Percentiles rank a stretch among this genome's conserved stretches.
phyloP scores from a whole-genome alignment of 2,329 filamentous ascomycete species.

The Pseudogymnoascus pannorum region DNA sequence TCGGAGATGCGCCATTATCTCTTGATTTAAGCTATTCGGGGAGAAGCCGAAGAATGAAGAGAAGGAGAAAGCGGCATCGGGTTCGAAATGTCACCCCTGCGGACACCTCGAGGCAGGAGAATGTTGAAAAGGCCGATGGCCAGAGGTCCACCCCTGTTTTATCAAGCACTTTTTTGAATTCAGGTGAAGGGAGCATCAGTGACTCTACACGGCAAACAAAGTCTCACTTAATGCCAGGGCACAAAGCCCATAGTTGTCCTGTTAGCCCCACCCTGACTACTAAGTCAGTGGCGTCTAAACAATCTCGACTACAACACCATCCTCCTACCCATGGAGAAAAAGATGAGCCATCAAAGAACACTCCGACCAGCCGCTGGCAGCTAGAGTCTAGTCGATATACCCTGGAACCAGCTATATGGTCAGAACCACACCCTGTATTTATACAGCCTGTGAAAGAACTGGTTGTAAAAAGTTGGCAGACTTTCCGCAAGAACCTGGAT shows the following conservation, averaged over 20 bases:
- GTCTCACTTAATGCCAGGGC: background rate
- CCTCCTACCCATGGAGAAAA: slow-evolving; percentile 11
- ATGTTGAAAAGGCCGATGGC: background rate
- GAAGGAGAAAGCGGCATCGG: background rate
- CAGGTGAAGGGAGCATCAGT: background rate
- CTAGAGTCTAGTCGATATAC: slow-evolving; percentile 11
- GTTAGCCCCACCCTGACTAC: background rate
- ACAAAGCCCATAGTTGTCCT: background rate
- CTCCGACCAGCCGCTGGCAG: slow-evolving; percentile 9
- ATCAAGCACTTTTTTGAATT: background rate
- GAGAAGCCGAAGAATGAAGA: background rate
- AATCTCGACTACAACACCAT: slow-evolving; percentile 7
- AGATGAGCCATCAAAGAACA: slow-evolving; percentile 12
- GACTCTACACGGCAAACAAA: background rate
- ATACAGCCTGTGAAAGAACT: slow-evolving; percentile 26
- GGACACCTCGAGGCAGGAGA: background rate
- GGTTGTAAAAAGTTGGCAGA: slow-evolving; percentile 25
- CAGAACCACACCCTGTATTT: slow-evolving; percentile 25
- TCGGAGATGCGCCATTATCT: background rate
- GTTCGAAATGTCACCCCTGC: background rate
- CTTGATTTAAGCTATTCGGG: background rate
- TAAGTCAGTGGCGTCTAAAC: background rate
- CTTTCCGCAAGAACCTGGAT: slow-evolving; percentile 22
- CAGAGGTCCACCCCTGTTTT: background rate
- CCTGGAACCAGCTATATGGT: slow-evolving; percentile 21